Evolutionary conservation across 1,284 basidiomycete genomes (phyloP).

Genomic region (Peniophora sp.): DNA sequence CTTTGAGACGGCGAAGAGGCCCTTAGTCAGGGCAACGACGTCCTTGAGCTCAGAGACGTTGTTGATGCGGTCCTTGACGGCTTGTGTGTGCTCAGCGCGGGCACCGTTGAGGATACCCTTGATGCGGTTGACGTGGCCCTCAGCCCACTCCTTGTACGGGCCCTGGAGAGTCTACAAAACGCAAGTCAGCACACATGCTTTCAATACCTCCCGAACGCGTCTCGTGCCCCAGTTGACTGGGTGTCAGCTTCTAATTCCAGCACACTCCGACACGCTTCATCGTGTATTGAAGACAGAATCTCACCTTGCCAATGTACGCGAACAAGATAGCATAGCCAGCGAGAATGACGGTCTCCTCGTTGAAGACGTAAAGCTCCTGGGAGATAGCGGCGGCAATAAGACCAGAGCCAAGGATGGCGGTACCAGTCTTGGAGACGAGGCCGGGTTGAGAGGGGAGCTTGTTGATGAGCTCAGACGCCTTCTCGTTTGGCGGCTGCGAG

Average conservation of each 20-base stretch:
- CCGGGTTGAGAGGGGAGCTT: slow-evolving; percentile 84
- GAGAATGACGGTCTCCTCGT: slow-evolving; percentile 87
- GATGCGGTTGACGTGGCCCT: slow-evolving; percentile 80
- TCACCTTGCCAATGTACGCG: slow-evolving; percentile 76
- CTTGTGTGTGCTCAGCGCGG: slow-evolving; percentile 86
- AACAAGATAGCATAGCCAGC: slow-evolving; percentile 85
- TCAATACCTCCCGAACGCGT: too few species aligned
- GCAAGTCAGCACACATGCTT: background rate
- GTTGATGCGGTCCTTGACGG: slow-evolving; percentile 89
- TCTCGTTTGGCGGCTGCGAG: slow-evolving; percentile 70
- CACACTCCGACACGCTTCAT: too few species aligned
- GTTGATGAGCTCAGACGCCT: slow-evolving; percentile 88
- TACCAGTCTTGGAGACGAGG: slow-evolving; percentile 91
- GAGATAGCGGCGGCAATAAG: slow-evolving; percentile 91
- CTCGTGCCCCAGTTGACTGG: too few species aligned
- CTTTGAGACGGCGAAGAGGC: slow-evolving; percentile 91
- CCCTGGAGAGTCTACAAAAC: slow-evolving; percentile 37
- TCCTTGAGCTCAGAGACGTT: slow-evolving; percentile 89
- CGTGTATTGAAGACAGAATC: slow-evolving; percentile 14
- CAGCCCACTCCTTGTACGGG: slow-evolving; percentile 93
- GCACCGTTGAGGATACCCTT: slow-evolving; percentile 78
- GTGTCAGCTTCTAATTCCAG: too few species aligned
- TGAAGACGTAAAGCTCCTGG: slow-evolving; percentile 95
- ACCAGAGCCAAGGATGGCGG: slow-evolving; percentile 87
- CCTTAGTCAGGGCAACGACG: slow-evolving; percentile 81